Evolutionary conservation across 192 early-diverging fungal species (phyloP).

Genomic region (Coemansia sp.): DNA sequence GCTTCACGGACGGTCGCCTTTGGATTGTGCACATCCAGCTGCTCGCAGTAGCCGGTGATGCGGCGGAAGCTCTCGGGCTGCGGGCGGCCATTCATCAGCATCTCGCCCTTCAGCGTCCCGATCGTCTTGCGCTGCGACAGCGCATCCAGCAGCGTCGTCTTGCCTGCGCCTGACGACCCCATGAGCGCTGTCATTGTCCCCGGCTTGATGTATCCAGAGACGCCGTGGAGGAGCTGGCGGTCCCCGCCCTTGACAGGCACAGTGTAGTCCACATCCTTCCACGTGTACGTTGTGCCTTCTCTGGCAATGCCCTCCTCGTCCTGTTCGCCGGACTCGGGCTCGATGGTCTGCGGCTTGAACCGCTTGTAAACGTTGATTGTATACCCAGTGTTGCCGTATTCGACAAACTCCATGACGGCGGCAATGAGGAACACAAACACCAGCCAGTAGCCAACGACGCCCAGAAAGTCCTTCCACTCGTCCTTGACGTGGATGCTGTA

Average conservation of each 20-base stretch:
- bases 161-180: conserved; percentile 64
- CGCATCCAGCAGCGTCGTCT: conserved; percentile 74
- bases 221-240: conserved; percentile 67
- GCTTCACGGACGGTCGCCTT: conserved; percentile 67
- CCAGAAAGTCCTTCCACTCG: conserved; percentile 65
- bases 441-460: conserved; percentile 41
- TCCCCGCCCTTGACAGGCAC: conserved; percentile 66
- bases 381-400: conserved; percentile 39
- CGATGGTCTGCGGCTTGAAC: conserved; percentile 25
- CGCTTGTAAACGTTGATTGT: conserved; percentile 46
- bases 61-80: conserved; percentile 61
- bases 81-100: conserved; percentile 64
- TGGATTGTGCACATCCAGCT: conserved; percentile 75
- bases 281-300: conserved; percentile 61
- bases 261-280: conserved; percentile 70
- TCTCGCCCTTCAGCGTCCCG: conserved; percentile 58
- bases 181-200: conserved; percentile 82
- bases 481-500: conserved; percentile 59
- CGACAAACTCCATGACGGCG: conserved; percentile 62
- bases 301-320: conserved; percentile 15
- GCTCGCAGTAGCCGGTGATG: conserved; percentile 78
- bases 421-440: conserved; percentile 44
- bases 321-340: conserved; percentile 18
- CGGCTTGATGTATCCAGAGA: conserved; percentile 70
- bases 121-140: conserved; percentile 75